phyloP scores from a whole-genome alignment of 177 flowering plant genomes.

The Telopea speciosissima region DNA sequence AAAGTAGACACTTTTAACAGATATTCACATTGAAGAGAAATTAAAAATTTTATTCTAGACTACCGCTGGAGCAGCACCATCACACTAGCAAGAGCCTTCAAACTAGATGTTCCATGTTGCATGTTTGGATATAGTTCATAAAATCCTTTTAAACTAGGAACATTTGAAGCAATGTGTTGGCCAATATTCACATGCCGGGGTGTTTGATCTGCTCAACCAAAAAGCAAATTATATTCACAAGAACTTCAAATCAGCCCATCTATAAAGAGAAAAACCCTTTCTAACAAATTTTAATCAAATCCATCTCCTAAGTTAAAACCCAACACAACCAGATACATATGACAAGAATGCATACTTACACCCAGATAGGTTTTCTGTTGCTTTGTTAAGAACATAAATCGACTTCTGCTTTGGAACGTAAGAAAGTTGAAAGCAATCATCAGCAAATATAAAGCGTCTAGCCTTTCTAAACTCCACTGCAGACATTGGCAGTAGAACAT shows the following conservation, averaged over 20 bases:
- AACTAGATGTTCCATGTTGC: conserved; percentile 47
- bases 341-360: conserved; percentile 49
- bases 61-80: conserved; percentile 38
- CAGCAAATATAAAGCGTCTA: conserved; percentile 69
- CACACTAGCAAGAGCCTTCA: conserved; percentile 74
- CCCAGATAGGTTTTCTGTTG: conserved; percentile 64
- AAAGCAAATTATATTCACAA: neutral
- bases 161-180: conserved; percentile 63
- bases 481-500: conserved; percentile 51
- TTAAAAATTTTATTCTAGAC: no score
- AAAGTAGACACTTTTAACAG: no score
- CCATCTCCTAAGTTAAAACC: neutral
- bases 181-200: conserved; percentile 66
- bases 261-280: neutral
- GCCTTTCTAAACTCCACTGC: conserved; percentile 51
- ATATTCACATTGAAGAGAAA: no score
- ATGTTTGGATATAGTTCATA: conserved; percentile 37
- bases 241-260: neutral
- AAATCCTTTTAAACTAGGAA: conserved; percentile 70
- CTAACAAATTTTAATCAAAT: conserved; percentile 2
- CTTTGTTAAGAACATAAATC: conserved; percentile 48
- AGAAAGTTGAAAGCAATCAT: conserved; percentile 85
- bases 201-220: conserved; percentile 50
- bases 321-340: neutral
- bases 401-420: conserved; percentile 66